phyloP scores from a whole-genome alignment of 208 protist genomes.

The Acanthamoeba lenticulata region DNA sequence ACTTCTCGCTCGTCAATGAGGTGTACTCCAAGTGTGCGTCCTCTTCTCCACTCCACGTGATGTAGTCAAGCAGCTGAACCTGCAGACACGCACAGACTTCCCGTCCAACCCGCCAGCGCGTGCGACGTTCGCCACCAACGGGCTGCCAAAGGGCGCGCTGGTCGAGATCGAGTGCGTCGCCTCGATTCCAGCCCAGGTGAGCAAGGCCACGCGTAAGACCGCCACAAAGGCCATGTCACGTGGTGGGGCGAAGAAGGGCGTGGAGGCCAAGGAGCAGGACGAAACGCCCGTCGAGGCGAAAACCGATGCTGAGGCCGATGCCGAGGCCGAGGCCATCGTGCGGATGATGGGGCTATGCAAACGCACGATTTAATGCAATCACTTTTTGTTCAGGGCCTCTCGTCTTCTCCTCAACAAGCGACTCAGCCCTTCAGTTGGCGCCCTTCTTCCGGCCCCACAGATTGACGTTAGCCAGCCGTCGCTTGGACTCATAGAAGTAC shows the following conservation, averaged over 20 bases:
- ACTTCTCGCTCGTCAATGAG: constrained; percentile 86
- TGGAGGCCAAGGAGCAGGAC: too few relatives aligned
- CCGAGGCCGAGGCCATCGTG: too few relatives aligned
- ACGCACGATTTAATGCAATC: not conserved
- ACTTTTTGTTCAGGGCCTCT: not conserved
- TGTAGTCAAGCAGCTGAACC: too few relatives aligned
- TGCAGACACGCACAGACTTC: constrained; percentile 20
- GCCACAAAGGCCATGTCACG: too few relatives aligned
- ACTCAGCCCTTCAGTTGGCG: not conserved
- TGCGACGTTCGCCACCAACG: constrained; percentile 80
- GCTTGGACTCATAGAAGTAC: not conserved
- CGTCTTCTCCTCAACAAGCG: too few relatives aligned
- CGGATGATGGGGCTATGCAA: not conserved
- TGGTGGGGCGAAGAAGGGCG: too few relatives aligned
- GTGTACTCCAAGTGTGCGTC: constrained; percentile 83
- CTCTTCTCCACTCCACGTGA: not conserved
- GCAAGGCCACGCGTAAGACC: not conserved
- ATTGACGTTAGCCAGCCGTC: not conserved
- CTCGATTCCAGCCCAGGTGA: not conserved
- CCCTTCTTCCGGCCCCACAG: constrained; percentile 14
- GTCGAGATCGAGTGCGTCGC: constrained; percentile 88
- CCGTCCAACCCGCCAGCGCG: constrained; percentile 76
- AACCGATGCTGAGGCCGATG: too few relatives aligned
- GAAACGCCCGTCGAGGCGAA: too few relatives aligned
- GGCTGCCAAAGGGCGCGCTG: constrained; percentile 82